Evolutionary conservation across 305 asterid genomes (phyloP), one percentile per base, ranked within the genome.

Genomic region (Fraxinus xanthoxyloides): DNA sequence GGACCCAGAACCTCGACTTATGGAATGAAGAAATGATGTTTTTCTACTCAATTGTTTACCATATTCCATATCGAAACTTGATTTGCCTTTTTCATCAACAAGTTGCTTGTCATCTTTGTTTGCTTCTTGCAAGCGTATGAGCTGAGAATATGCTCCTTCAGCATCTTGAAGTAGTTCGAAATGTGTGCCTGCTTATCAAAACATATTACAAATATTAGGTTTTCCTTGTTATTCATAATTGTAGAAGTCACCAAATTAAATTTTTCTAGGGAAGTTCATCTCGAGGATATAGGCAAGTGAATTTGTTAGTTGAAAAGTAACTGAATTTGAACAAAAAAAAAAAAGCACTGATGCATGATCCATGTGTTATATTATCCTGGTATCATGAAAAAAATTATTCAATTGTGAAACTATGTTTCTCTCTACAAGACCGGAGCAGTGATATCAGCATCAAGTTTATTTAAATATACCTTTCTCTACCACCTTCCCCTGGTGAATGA

Each of bases 121-220:
- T 28, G 92, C 79, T 78, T 95, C 98, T 89, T 94, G 97, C 85
- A 94, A 82, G 43, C 91, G 87, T 80, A 94, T 88, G 7, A 94
- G 95, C 86, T 94, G 98, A 46, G 94, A 86, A 80, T 94, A 94
- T 0, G 94, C 98, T 34, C 98, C 98, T 70, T 93, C 92, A 13
- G 91, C 87, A 85, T 94, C 91, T 85, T 88, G 78, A 76, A 91
- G 84, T 82, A 94, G 89, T 72, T 91, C 90, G 63, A 83, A 28
- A 85, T 94, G 98, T 8, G 95, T 87, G 79, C 98, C 98, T 88
- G 85, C 30, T 78, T 63, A 34, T 40, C 15, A 43, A 61, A 19
- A 78, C 21, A 76, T 9, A 40, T 5, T 13, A 36, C 32, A 77
- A 69, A 24, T 69, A 77, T 77, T 67, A 28, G 15, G 59, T 17